Percentiles rank a stretch among this genome's conserved stretches.
These are phyloP conservation scores for Aureococcus anophagefferens DNA, from an alignment of 108 stramenopile genomes.

Conservation along the genomic window DNA sequence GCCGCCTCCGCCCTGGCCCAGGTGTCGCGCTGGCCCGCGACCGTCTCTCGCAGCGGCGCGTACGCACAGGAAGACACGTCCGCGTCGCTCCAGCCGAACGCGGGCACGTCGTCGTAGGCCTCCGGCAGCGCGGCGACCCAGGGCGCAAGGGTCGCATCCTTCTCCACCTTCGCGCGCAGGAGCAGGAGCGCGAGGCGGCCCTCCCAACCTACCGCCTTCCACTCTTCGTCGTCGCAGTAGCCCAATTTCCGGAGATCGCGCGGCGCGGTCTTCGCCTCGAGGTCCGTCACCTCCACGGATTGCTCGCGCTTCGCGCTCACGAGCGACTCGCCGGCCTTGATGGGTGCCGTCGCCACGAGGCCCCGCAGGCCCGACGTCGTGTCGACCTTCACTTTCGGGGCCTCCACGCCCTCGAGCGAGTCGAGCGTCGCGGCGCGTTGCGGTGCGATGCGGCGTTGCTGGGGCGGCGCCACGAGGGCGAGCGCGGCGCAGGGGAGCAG, in stretches of 20 bases:
- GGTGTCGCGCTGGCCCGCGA: background rate
- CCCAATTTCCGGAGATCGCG: background rate
- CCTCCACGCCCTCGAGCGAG: too few relatives aligned
- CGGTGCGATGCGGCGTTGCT: too few relatives aligned
- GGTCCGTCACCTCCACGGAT: background rate
- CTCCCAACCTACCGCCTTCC: background rate
- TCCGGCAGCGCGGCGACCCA: background rate
- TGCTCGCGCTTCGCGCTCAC: too few relatives aligned
- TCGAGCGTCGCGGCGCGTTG: too few relatives aligned
- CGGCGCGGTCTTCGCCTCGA: background rate
- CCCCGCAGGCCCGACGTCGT: too few relatives aligned
- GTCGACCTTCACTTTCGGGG: too few relatives aligned
- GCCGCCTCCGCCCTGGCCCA: background rate
- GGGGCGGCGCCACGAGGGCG: too few relatives aligned
- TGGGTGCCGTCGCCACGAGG: too few relatives aligned
- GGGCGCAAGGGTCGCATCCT: background rate
- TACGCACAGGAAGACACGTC: background rate
- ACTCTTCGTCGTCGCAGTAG: background rate
- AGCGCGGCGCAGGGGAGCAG: too few relatives aligned
- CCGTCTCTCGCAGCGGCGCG: background rate
- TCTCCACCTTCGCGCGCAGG: background rate
- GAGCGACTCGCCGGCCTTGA: too few relatives aligned
- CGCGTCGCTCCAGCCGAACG: background rate
- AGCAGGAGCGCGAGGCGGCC: background rate
- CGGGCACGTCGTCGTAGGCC: background rate